Evolutionary conservation across 257 asterid genomes (phyloP), one percentile per base, ranked within the genome.

Genomic region (Ophiorrhiza pumila): DNA sequence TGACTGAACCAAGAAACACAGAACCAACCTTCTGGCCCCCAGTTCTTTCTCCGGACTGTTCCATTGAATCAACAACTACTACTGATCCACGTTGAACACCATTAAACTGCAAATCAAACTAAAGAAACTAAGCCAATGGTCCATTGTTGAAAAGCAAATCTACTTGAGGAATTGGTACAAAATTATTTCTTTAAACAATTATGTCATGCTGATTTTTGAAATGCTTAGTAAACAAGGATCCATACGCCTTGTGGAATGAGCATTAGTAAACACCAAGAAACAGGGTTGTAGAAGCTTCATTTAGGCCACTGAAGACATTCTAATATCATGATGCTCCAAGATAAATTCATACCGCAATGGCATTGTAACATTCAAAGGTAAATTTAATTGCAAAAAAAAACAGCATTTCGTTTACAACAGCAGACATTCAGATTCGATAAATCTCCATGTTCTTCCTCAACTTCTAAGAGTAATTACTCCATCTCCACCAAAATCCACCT

Each of bases 11-110:
- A 56, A 49, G 7, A 58, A 72, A 11, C 5, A 63, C n/a, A n/a
- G 29, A 29, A 76, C 50, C 39, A 10, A 83, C 90, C 90, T 86
- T 86, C 29, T 81, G 87, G 49, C 83, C 85, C 52, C 86, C 88
- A 75, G 27, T 68, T 69, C 66, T 81, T 71, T 80, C 80, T 59
- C 78, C 75, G 23, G 83, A 72, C 63, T 73, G 82, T 34, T 77
- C 86, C 46, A 68, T 66, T n/a, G 87, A 80, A 66, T 80, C 87
- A 66, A 79, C 73, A 4, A 56, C 82, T 20, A 71, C 47, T 27
- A 78, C 34, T 31, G 80, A 42, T 55, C 83, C 80, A 41, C 41
- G 10, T 7, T 60, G 82, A 65, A 55, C 78, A 7, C 84, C 80
- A 62, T 78, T 63, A 68, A 74, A 77, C 86, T 80, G 76, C 70